phyloP scores from a whole-genome alignment of 176 grass and related monocot genomes.

The Ensete ventricosum region DNA sequence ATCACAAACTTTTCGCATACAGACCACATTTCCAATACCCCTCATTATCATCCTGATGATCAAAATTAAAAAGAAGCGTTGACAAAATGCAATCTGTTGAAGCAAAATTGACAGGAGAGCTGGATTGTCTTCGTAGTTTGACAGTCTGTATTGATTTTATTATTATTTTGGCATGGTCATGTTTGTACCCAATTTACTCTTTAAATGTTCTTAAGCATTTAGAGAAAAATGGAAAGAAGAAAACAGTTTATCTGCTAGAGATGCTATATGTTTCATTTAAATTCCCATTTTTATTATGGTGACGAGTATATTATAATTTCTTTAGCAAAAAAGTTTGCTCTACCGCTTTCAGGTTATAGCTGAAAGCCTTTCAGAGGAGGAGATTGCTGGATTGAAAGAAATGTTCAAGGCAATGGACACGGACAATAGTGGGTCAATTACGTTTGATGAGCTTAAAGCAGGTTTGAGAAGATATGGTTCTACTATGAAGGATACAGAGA shows the following conservation, averaged over 20 bases:
- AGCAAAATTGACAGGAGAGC: neutral
- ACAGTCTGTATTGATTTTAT: neutral
- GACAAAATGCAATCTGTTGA: neutral
- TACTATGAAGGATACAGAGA: slow-evolving; percentile 94
- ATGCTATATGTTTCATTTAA: neutral
- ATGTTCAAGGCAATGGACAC: slow-evolving; percentile 98
- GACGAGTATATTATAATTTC: neutral
- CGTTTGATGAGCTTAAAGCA: slow-evolving; percentile 93
- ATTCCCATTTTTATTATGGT: neutral
- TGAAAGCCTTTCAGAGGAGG: slow-evolving; percentile 96
- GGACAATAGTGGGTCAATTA: slow-evolving; percentile 91
- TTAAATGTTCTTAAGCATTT: neutral
- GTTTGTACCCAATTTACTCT: neutral
- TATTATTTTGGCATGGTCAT: neutral
- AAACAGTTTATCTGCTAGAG: neutral
- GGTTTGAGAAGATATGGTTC: slow-evolving; percentile 86
- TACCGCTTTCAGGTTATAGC: slow-evolving; percentile 65
- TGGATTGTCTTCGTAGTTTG: neutral
- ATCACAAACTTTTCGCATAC: neutral
- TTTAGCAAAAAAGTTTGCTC: neutral
- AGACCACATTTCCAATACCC: neutral
- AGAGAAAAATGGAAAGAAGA: neutral
- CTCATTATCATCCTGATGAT: neutral
- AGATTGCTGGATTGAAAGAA: slow-evolving; percentile 94
- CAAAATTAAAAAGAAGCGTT: neutral